These are phyloP conservation scores for Fusarium devonianum DNA, from an alignment of 2,329 filamentous ascomycete genomes.

Conservation along the genomic window DNA sequence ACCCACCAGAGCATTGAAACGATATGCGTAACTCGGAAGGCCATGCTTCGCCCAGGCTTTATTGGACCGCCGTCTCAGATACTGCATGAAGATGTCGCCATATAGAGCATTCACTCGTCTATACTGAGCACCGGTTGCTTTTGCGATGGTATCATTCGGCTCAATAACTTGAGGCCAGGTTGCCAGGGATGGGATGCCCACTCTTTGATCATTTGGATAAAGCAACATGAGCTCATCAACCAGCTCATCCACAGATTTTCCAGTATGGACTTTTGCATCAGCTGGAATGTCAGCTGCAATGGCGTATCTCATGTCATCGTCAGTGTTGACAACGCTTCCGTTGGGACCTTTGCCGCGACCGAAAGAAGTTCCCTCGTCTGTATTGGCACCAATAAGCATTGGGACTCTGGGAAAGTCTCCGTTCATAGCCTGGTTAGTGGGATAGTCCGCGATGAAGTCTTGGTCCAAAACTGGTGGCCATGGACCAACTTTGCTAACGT, in stretches of 20 bases:
- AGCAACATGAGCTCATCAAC: conserved; percentile 33
- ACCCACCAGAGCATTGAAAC: conserved; percentile 45
- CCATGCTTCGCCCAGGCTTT: conserved; percentile 40
- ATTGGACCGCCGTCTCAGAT: conserved; percentile 39
- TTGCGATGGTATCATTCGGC: conserved; percentile 36
- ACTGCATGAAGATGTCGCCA: conserved; percentile 42
- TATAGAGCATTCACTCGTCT: conserved; percentile 42
- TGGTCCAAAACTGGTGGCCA: conserved; percentile 45
- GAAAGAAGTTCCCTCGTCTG: conserved; percentile 43
- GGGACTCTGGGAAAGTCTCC: conserved; percentile 48
- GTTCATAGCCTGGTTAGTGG: conserved; percentile 40
- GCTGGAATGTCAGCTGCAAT: conserved; percentile 15
- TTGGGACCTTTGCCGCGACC: conserved; percentile 29
- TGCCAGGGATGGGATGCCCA: conserved; percentile 46
- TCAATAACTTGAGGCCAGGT: conserved; percentile 45
- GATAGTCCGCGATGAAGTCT: conserved; percentile 47
- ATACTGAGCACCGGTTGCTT: conserved; percentile 41
- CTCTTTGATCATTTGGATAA: conserved; percentile 45
- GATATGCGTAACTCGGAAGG: conserved; percentile 43
- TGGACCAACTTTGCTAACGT: conserved; percentile 4
- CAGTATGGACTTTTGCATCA: conserved; percentile 22
- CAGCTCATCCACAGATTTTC: conserved; percentile 35
- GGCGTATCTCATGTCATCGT: conserved; percentile 40
- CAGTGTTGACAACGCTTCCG: conserved; percentile 36
- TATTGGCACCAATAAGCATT: conserved; percentile 47